Conservation (phyloP, 345 rosid genomes). For the Camelina laxa region DNA sequence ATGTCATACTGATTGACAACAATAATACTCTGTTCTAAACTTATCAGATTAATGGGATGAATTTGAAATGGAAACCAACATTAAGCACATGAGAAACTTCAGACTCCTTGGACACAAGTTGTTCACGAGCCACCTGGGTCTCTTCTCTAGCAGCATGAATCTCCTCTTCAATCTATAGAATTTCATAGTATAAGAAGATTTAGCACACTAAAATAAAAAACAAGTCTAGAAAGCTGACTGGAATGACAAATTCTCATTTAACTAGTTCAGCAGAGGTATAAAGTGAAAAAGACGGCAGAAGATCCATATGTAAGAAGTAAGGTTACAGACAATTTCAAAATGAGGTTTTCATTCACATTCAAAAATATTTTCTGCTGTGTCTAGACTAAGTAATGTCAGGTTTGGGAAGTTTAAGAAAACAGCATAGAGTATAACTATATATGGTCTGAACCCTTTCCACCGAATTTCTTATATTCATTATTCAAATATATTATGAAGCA, state of each 20-base stretch:
- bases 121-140: slow-evolving; percentile 59
- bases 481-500: not conserved
- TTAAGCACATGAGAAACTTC: slow-evolving; percentile 51
- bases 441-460: not conserved
- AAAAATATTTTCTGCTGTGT: not conserved
- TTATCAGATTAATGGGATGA: slow-evolving; percentile 23
- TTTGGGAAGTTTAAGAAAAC: not conserved
- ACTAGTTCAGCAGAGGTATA: slow-evolving; percentile 5
- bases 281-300: not conserved
- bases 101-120: slow-evolving; percentile 54
- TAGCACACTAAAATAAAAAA: slow-evolving; percentile 14
- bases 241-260: not conserved
- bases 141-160: slow-evolving; percentile 67
- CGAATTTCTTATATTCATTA: slow-evolving; percentile 4
- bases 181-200: slow-evolving; percentile 21
- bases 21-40: slow-evolving; percentile 13
- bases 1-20: slow-evolving; percentile 16
- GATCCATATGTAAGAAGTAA: not conserved
- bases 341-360: not conserved
- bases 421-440: not conserved
- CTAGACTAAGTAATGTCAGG: not conserved
- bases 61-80: slow-evolving; percentile 30
- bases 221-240: slow-evolving; percentile 18
- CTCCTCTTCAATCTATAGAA: slow-evolving; percentile 63
- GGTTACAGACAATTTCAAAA: not conserved